Evolutionary conservation across 1,284 basidiomycete species (phyloP).

Genomic region (Dichomitus squalens): DNA sequence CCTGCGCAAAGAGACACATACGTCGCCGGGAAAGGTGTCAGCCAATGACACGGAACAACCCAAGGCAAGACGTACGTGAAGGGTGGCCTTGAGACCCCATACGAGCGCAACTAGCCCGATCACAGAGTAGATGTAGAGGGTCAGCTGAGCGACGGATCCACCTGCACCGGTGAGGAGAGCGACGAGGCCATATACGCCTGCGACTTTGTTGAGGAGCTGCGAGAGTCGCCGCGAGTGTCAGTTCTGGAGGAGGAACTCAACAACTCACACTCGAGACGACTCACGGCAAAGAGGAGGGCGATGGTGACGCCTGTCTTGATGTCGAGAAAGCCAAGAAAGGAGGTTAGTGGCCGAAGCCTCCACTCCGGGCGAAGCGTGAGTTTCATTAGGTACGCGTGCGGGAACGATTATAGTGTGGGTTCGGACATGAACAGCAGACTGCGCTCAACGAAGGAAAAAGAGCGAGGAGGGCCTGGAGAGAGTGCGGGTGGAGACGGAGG

Average conservation of each 20-base stretch:
- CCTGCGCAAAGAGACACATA: slow-evolving; percentile 50
- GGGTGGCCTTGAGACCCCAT: slow-evolving; percentile 88
- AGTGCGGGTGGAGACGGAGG: slow-evolving; percentile 2
- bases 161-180: slow-evolving; percentile 86
- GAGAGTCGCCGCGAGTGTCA: slow-evolving; percentile 13
- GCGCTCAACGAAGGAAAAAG: slow-evolving; percentile 3
- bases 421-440: slow-evolving; percentile 22
- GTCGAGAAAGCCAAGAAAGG: slow-evolving; percentile 84
- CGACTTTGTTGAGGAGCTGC: slow-evolving; percentile 96
- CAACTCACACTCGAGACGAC: slow-evolving; percentile 17
- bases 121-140: slow-evolving; percentile 92
- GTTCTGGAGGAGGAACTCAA: slow-evolving; percentile 4
- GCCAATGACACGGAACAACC: neutral
- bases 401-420: slow-evolving; percentile 1
- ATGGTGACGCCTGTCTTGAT: slow-evolving; percentile 89
- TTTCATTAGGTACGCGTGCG: slow-evolving; percentile 52
- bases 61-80: slow-evolving; percentile 62
- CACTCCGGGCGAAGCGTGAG: slow-evolving; percentile 79
- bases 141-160: slow-evolving; percentile 88
- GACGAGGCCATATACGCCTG: slow-evolving; percentile 95
- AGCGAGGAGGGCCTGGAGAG: neutral
- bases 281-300: slow-evolving; percentile 83
- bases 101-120: slow-evolving; percentile 79
- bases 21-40: slow-evolving; percentile 5
- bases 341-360: slow-evolving; percentile 77